Evolutionary conservation across 345 rosid genomes (phyloP).

Genomic region (Aurinia saxatilis): DNA sequence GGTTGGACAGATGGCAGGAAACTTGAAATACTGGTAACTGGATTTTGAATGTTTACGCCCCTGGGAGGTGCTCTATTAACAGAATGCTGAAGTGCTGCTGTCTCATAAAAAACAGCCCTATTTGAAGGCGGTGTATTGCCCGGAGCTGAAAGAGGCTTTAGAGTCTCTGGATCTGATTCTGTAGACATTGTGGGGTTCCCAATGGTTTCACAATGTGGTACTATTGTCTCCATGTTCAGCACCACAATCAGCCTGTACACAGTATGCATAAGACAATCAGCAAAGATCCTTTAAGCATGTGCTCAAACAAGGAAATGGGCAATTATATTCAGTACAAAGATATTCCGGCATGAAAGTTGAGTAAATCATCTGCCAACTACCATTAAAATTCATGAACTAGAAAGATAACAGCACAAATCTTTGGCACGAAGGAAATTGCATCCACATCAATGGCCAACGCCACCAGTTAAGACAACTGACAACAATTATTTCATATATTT

Average conservation of each 20-base stretch:
- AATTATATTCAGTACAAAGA: neutral
- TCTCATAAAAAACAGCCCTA: slow-evolving; percentile 24
- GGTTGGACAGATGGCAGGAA: slow-evolving; percentile 69
- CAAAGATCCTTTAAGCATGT: neutral
- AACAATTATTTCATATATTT: neutral
- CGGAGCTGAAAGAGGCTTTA: slow-evolving; percentile 34
- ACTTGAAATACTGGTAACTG: slow-evolving; percentile 33
- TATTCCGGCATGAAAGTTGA: neutral
- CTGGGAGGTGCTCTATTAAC: slow-evolving; percentile 32
- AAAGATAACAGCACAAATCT: neutral
- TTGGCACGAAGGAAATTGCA: no score
- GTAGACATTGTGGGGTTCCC: slow-evolving; percentile 57
- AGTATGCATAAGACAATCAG: neutral
- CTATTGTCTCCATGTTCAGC: slow-evolving; percentile 74
- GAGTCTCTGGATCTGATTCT: slow-evolving; percentile 39
- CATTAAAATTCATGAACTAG: neutral
- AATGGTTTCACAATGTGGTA: slow-evolving; percentile 55
- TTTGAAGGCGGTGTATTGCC: slow-evolving; percentile 26
- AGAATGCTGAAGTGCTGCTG: slow-evolving; percentile 18
- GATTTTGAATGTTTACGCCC: slow-evolving; percentile 31
- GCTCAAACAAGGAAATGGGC: neutral
- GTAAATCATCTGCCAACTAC: neutral
- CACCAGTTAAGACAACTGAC: neutral
- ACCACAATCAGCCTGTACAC: slow-evolving; percentile 67
- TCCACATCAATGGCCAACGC: neutral